phyloP scores from a whole-genome alignment of 257 asterid genomes.

The Misopates orontium region DNA sequence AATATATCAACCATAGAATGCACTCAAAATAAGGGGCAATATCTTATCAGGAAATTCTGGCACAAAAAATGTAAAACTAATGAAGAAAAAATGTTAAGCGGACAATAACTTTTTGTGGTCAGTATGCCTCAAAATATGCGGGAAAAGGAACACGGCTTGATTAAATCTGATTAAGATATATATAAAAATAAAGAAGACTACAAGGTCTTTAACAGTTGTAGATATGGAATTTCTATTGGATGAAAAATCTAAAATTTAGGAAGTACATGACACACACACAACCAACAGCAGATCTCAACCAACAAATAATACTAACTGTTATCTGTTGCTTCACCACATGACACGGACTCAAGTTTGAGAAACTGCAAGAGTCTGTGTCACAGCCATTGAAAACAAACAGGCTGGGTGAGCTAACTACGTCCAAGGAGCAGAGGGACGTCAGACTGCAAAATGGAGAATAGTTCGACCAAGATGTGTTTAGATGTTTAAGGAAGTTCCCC shows the following conservation, averaged over 20 bases:
- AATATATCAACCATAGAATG: background rate
- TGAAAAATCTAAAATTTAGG: constrained; percentile 9
- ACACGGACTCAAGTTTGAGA: too few relatives aligned
- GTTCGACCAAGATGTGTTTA: too few relatives aligned
- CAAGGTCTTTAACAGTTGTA: background rate
- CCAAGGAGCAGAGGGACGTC: too few relatives aligned
- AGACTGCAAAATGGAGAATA: too few relatives aligned
- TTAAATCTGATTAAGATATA: background rate
- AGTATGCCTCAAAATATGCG: background rate
- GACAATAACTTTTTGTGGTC: background rate
- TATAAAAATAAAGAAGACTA: background rate
- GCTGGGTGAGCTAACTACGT: too few relatives aligned
- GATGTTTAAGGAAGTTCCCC: too few relatives aligned
- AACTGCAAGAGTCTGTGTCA: too few relatives aligned
- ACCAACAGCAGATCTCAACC: background rate
- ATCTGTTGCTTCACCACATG: constrained; percentile 2
- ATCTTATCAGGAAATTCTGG: background rate
- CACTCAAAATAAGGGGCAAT: constrained; percentile 2
- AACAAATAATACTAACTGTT: background rate
- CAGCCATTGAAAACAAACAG: too few relatives aligned
- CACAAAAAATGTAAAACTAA: background rate
- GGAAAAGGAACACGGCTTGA: background rate
- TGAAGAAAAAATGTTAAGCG: background rate
- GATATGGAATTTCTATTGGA: background rate
- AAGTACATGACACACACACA: constrained; percentile 3